These are phyloP conservation scores for Aspergillus proliferans DNA, from an alignment of 2,329 filamentous ascomycete species.

Conservation along the genomic window DNA sequence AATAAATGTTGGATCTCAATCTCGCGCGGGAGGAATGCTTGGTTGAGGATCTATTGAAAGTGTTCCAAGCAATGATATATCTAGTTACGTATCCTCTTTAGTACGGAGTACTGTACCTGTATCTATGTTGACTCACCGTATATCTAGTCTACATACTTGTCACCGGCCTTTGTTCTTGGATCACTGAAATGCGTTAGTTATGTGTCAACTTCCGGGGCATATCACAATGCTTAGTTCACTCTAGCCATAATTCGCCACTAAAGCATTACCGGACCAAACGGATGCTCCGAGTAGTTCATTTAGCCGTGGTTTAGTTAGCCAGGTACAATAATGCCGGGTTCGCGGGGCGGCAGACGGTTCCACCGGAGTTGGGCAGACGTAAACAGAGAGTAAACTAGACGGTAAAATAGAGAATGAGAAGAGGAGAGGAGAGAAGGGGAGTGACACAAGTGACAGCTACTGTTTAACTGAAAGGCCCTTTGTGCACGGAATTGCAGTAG, in stretches of 20 bases:
- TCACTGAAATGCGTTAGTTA: background rate
- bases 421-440: background rate
- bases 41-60: no score
- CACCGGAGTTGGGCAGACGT: constrained; percentile 2
- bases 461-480: no score
- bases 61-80: no score
- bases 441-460: background rate
- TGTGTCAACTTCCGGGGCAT: background rate
- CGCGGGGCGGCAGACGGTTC: constrained; percentile 7
- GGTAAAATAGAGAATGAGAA: background rate
- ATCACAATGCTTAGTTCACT: background rate
- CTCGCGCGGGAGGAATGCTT: no score
- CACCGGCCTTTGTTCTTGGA: background rate
- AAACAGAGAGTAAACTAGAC: background rate
- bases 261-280: no score
- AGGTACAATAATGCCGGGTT: constrained; percentile 2
- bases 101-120: no score
- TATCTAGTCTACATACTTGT: no score
- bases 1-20: no score
- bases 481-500: background rate
- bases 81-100: no score
- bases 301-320: background rate
- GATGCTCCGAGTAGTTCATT: no score
- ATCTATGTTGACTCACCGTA: no score
- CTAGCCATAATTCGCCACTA: background rate